Evolutionary conservation across 2,329 filamentous ascomycete species (phyloP), one percentile per base, ranked within the genome.

Genomic region (Penicillium sp.): DNA sequence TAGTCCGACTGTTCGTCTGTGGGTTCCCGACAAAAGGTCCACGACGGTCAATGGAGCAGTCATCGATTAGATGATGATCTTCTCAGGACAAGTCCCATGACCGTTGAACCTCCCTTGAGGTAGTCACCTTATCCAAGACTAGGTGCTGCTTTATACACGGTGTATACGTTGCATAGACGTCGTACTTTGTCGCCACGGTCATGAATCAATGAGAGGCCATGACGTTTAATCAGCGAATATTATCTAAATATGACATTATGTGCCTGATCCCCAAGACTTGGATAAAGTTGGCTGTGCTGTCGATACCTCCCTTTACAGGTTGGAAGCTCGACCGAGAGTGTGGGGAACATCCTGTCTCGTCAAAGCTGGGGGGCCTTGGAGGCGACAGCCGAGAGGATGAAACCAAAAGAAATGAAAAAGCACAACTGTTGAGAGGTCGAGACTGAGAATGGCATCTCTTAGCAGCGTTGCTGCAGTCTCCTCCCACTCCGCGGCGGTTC

Each of bases 51-150:
- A 23, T 48, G 21, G 21, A 30, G 30, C 21, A 5, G 7, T 29
- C 31, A 50, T n/a, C 29, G 11, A 31, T 50, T 50, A 48, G n/a
- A 46, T n/a, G 52, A 48, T 29, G 44, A 56, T 48, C 53, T 17
- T 26, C 53, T 50, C 3, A 26, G 26, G 21, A 19, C 9, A 31
- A 23, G 31, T 50, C 48, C 48, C 48, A 50, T 50, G 48, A 50
- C 48, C 29, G 2, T 7, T 17, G 47, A 35, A 13, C 31, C 31
- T 41, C 15, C 35, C 35, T 41, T 29, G 15, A 4, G 46, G 23
- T 48, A 48, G 29, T 48, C 46, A 48, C 23, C 46, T 26, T 15
- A 48, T 48, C 19, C 21, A 4, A 7, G 11, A 48, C 21, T 48
- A 2, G 19, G 26, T 3, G 26, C 26, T 48, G 19, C 19, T 21